phyloP scores from a whole-genome alignment of 208 protist species.

The Crithidia mellificae region DNA sequence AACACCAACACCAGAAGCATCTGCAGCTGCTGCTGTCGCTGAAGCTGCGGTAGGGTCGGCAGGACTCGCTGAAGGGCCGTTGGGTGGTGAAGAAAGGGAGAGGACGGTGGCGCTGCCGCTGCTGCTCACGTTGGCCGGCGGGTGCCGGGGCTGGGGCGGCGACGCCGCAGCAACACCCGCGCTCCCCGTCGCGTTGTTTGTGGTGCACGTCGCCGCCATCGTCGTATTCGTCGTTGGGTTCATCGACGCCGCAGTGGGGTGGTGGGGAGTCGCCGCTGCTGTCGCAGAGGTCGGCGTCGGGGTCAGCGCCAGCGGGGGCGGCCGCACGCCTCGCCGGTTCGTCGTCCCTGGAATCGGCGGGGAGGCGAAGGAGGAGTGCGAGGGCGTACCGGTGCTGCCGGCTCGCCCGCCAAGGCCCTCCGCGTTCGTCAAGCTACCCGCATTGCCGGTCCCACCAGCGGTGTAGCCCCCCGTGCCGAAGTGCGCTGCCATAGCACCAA shows the following conservation, averaged over 20 bases:
- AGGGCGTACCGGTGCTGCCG: neutral
- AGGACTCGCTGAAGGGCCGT: neutral
- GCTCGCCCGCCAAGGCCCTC: neutral
- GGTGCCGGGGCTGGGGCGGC: neutral
- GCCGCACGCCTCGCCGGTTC: slow-evolving; percentile 3
- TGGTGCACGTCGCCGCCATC: neutral
- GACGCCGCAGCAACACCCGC: neutral
- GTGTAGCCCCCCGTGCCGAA: neutral
- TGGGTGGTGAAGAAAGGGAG: neutral
- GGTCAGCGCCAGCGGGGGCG: slow-evolving; percentile 10
- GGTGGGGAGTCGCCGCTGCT: too few species aligned
- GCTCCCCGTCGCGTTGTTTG: neutral
- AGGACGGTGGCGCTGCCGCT: neutral
- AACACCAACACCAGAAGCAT: neutral
- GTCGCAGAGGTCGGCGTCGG: neutral
- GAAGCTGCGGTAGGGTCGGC: neutral
- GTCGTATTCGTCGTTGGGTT: neutral
- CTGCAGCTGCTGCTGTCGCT: neutral
- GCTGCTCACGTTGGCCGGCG: neutral
- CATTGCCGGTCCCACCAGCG: too few species aligned
- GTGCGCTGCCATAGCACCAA: neutral
- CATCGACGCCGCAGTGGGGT: too few species aligned
- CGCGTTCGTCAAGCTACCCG: neutral
- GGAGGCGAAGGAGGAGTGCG: slow-evolving; percentile 9
- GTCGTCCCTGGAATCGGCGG: neutral